Percentiles rank a stretch among this genome's conserved stretches.
Conservation (phyloP, 108 stramenopile genomes). For the Licmophora abbreviata region DNA sequence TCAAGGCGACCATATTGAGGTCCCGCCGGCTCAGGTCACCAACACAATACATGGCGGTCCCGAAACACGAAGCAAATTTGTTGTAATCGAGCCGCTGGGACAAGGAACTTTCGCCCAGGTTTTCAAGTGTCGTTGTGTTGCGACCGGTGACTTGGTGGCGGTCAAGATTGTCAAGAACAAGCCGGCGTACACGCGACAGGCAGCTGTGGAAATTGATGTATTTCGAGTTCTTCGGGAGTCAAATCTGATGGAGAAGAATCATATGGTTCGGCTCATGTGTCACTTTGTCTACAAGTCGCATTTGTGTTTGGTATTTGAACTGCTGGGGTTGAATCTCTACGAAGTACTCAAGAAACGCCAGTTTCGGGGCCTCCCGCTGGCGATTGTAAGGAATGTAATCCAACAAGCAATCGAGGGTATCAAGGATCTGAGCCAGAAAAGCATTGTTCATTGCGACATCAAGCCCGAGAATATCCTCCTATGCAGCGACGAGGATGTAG, state of each 20-base stretch:
- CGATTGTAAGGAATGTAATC: slow-evolving; percentile 63
- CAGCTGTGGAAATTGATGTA: slow-evolving; percentile 89
- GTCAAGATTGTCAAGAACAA: slow-evolving; percentile 97
- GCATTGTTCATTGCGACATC: slow-evolving; percentile 95
- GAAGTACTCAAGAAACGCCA: slow-evolving; percentile 90
- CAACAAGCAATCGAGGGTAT: slow-evolving; percentile 60
- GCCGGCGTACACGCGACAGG: slow-evolving; percentile 90
- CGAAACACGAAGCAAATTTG: slow-evolving; percentile 18
- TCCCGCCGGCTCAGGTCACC: slow-evolving; percentile 21
- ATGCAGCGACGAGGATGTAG: slow-evolving; percentile 37
- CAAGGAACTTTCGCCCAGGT: slow-evolving; percentile 98
- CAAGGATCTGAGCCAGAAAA: slow-evolving; percentile 50
- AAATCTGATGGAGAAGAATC: slow-evolving; percentile 17
- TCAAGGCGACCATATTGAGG: slow-evolving; percentile 47
- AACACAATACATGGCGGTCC: slow-evolving; percentile 11
- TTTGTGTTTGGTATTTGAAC: slow-evolving; percentile 93
- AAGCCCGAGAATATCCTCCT: slow-evolving; percentile 98
- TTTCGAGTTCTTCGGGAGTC: slow-evolving; percentile 40
- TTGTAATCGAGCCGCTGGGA: slow-evolving; percentile 70
- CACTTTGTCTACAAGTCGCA: slow-evolving; percentile 88
- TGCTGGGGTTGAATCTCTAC: slow-evolving; percentile 86
- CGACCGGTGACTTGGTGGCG: slow-evolving; percentile 71
- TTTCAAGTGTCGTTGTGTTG: slow-evolving; percentile 68
- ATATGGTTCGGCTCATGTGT: slow-evolving; percentile 76
- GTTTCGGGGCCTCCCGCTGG: slow-evolving; percentile 88